phyloP scores from a whole-genome alignment of 2,329 filamentous ascomycete species.

The Sporothrix variecibatus region DNA sequence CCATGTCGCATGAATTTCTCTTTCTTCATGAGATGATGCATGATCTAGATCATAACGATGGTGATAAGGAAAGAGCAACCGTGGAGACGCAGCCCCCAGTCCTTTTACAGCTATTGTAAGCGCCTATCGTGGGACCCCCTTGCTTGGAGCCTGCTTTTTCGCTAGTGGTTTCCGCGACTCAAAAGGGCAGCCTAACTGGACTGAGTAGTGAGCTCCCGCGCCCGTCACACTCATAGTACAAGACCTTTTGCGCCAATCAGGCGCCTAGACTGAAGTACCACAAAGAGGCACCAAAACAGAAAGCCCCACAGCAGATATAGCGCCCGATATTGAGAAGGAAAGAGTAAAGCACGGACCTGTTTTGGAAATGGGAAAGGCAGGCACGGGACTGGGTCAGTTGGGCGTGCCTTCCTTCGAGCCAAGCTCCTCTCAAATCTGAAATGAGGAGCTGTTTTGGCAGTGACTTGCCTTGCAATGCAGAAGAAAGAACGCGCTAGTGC shows the following conservation, averaged over 20 bases:
- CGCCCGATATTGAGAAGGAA: neutral
- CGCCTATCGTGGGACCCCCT: slow-evolving; percentile 1
- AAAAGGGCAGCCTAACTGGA: slow-evolving; percentile 6
- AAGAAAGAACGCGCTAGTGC: neutral
- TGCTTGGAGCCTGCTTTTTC: neutral
- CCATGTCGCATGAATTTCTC: neutral
- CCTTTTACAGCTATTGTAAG: slow-evolving; percentile 12
- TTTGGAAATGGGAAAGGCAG: neutral
- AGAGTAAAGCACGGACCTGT: slow-evolving; percentile 1
- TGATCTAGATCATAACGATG: neutral
- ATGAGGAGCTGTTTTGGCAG: slow-evolving; percentile 7
- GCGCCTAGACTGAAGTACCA: slow-evolving; percentile 5
- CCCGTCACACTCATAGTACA: neutral
- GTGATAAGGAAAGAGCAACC: neutral
- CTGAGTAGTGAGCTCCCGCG: neutral
- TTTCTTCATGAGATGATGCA: neutral
- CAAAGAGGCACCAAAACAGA: neutral
- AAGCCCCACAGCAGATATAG: neutral
- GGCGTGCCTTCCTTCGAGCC: neutral
- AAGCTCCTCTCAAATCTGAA: neutral
- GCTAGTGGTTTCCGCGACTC: neutral
- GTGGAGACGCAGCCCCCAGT: neutral
- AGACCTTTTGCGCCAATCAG: neutral
- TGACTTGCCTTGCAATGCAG: neutral
- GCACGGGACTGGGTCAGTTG: neutral